Conservation (phyloP, 2,329 filamentous ascomycete genomes). For the Sclerotinia trifoliorum region DNA sequence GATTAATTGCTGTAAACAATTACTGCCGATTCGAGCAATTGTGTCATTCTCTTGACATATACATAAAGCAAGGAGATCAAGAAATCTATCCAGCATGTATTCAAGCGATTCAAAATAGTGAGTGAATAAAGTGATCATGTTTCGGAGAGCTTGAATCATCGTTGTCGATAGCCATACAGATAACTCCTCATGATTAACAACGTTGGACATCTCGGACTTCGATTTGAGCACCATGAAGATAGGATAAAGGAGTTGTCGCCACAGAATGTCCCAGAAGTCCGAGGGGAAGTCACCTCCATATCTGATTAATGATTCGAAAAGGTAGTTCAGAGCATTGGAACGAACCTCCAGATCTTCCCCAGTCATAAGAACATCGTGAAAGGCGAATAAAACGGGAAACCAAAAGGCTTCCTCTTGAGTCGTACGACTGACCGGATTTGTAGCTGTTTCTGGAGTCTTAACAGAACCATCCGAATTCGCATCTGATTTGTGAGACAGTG, state of each 20-base stretch:
- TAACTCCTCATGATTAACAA: conserved; percentile 91
- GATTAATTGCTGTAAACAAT: conserved; percentile 95
- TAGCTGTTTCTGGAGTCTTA: conserved; percentile 43
- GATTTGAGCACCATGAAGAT: conserved; percentile 98
- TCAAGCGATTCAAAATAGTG: conserved; percentile 96
- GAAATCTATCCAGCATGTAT: conserved; percentile 97
- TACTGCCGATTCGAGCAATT: conserved; percentile 94
- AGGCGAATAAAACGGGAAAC: conserved; percentile 97
- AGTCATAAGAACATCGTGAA: conserved; percentile 98
- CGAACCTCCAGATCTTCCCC: conserved; percentile 97
- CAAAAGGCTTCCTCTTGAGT: conserved; percentile 96
- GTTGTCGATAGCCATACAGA: conserved; percentile 99
- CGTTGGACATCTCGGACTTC: conserved; percentile 93
- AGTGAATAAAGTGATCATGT: conserved; percentile 98
- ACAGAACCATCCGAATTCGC: conserved; percentile 41
- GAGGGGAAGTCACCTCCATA: conserved; percentile 89
- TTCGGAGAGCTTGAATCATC: conserved; percentile 96
- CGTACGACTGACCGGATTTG: conserved; percentile 68
- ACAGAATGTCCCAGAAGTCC: conserved; percentile 98
- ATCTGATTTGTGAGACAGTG: conserved; percentile 66
- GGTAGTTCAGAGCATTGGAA: conserved; percentile 86
- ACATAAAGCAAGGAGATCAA: conserved; percentile 90
- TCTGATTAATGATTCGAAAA: conserved; percentile 88
- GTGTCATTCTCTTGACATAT: conserved; percentile 99
- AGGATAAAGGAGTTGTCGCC: conserved; percentile 93